These are phyloP conservation scores for Aureobasidium musti DNA, from an alignment of 2,329 filamentous ascomycete species.

Conservation along the genomic window DNA sequence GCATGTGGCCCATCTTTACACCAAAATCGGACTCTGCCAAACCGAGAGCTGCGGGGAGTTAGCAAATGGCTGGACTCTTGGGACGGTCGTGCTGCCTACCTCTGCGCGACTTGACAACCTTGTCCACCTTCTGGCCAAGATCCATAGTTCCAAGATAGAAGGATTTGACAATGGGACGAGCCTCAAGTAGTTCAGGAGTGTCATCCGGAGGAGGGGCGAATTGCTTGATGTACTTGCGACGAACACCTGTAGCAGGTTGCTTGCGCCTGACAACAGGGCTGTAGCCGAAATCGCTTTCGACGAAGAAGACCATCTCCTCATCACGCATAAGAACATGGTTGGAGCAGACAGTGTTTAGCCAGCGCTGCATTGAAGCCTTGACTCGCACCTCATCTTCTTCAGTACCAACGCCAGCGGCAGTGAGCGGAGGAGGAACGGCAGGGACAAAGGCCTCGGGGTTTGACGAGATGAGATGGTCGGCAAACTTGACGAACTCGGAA, in stretches of 20 bases:
- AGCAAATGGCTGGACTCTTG: conserved; percentile 38
- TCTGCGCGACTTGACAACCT: conserved; percentile 86
- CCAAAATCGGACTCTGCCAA: conserved; percentile 92
- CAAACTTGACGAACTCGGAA: conserved; percentile 95
- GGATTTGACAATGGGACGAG: conserved; percentile 86
- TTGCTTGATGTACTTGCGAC: conserved; percentile 94
- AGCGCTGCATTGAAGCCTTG: conserved; percentile 86
- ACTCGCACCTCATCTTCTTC: conserved; percentile 92
- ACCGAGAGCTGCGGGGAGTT: conserved; percentile 69
- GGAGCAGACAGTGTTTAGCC: conserved; percentile 90
- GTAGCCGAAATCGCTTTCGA: conserved; percentile 99
- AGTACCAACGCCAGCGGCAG: conserved; percentile 89
- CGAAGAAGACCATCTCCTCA: conserved; percentile 95
- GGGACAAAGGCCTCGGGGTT: conserved; percentile 95
- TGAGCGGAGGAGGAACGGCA: conserved; percentile 90
- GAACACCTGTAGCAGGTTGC: conserved; percentile 93
- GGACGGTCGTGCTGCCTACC: conserved; percentile 57
- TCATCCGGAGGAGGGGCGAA: conserved; percentile 97
- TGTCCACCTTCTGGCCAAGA: conserved; percentile 94
- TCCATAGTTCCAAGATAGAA: conserved; percentile 98
- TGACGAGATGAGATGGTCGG: conserved; percentile 92
- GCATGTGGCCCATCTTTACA: conserved; percentile 82
- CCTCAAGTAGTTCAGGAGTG: conserved; percentile 88
- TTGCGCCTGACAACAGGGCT: conserved; percentile 93
- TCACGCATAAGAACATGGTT: conserved; percentile 93